Evolutionary conservation across 139 green algal genomes (phyloP), one percentile per base, ranked within the genome.

Genomic region (Tetraselmis striata): DNA sequence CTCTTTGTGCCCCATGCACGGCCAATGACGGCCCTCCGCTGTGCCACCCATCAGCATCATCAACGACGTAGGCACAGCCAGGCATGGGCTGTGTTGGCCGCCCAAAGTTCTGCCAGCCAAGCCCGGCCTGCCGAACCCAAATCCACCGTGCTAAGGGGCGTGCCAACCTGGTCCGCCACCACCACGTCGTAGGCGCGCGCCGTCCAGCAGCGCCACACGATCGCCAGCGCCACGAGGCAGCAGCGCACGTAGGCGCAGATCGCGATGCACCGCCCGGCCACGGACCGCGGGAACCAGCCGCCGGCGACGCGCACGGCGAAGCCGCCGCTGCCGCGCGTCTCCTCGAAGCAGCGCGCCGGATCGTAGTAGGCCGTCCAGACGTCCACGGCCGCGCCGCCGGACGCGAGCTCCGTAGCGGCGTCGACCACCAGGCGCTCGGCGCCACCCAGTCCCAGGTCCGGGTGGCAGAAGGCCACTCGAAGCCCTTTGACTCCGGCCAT

Each of bases 361-460:
- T 99, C 90, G 78, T 98, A 93, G 83, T 94, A 92, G 0, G 96
- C 90, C 0, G 96, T 99, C 86, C 95, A 99, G 25, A 99, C 86
- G 76, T 96, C 89, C 2, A 98, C 59, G 0, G 25, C 2, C 45
- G 45, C 45, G 11, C 11, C 11, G 11, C 18, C 11, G 11, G 45
- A 67, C 45, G 88, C 84, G 1, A 99, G 89, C 87, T 98, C 97
- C 0, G 87, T 82, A 2, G 96, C 96, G 23, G 95, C 95, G 87
- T 99, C 96, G 1, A 99, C 93, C 5, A 99, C 90, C 2, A 99
- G 90, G 11, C 96, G 85, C 87, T 99, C 96, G n/a, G 96, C 96
- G 18, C 96, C 95, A 45, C 94, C 95, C 0, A 98, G 80, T 0
- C 96, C 96, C 26, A 99, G 85, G 80, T 99, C 96, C 29, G 95